Evolutionary conservation across 805 yeast genomes (phyloP).

Genomic region (Clavispora santaluciae): DNA sequence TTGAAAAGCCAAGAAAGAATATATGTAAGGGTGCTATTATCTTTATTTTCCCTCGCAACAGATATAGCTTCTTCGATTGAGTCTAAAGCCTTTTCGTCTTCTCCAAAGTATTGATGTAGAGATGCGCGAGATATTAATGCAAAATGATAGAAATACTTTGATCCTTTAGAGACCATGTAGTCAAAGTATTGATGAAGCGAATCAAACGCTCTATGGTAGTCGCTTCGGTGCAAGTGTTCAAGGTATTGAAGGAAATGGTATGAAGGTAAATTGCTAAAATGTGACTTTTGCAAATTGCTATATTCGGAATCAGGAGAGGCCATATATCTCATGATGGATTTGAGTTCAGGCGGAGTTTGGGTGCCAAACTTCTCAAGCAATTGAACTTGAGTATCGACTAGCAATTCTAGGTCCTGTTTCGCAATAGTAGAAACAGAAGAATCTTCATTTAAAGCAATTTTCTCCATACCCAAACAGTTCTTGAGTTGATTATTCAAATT

Average conservation of each 20-base stretch:
- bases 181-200: conserved; percentile 62
- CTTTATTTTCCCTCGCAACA: conserved; percentile 83
- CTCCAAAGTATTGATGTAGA: conserved; percentile 63
- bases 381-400: conserved; percentile 51
- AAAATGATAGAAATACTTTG: conserved; percentile 66
- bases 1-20: conserved; percentile 71
- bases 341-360: conserved; percentile 42
- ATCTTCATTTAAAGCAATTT: conserved; percentile 2
- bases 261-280: conserved; percentile 26
- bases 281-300: conserved; percentile 28
- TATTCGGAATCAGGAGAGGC: conserved; percentile 40
- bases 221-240: conserved; percentile 52
- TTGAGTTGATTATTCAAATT: conserved; percentile 11
- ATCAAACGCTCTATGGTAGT: conserved; percentile 54
- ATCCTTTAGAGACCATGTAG: conserved; percentile 65
- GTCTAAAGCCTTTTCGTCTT: conserved; percentile 62
- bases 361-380: conserved; percentile 50
- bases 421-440: conserved; percentile 26
- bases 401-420: conserved; percentile 44
- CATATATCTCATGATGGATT: conserved; percentile 40
- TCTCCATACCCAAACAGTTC: conserved; percentile 5
- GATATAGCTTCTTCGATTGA: conserved; percentile 84
- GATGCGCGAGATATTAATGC: conserved; percentile 71
- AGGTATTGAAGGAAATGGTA: conserved; percentile 57
- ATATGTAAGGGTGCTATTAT: conserved; percentile 64